Evolutionary conservation across 805 yeast genomes (phyloP).

Genomic region (Kodamaea restingae): DNA sequence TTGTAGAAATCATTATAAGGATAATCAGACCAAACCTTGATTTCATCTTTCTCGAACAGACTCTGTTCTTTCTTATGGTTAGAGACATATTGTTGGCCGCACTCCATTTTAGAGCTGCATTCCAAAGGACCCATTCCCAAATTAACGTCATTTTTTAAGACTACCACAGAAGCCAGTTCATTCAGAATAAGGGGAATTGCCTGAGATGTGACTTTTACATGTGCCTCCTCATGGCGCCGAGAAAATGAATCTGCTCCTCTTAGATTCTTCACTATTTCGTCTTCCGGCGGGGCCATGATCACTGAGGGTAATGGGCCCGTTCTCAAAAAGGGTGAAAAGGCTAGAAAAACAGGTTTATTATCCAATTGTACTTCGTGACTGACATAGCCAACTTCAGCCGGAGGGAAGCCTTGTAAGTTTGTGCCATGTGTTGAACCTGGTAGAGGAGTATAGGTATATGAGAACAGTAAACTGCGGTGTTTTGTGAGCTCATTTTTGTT

Average conservation of each 20-base stretch:
- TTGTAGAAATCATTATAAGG: slow-evolving; percentile 8
- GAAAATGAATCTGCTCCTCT: too few species aligned
- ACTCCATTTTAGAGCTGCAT: background rate
- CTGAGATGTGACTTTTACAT: too few species aligned
- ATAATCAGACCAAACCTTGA: slow-evolving; percentile 2
- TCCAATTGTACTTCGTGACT: background rate
- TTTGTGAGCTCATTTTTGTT: background rate
- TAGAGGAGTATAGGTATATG: background rate
- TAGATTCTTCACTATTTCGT: too few species aligned
- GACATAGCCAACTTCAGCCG: background rate
- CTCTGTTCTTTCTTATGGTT: too few species aligned
- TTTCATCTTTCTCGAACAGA: background rate
- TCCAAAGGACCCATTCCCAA: background rate
- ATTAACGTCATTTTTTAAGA: too few species aligned
- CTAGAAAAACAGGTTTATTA: background rate
- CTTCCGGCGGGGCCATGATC: too few species aligned
- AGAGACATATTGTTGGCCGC: too few species aligned
- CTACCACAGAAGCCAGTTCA: too few species aligned
- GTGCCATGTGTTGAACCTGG: too few species aligned
- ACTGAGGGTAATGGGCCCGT: background rate
- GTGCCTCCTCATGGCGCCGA: too few species aligned
- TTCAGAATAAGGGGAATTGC: too few species aligned
- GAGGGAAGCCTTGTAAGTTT: too few species aligned
- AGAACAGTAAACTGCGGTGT: slow-evolving; percentile 1
- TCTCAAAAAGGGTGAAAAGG: background rate